Evolutionary conservation across 208 protist genomes (phyloP).

Genomic region (Acanthamoeba healyi): DNA sequence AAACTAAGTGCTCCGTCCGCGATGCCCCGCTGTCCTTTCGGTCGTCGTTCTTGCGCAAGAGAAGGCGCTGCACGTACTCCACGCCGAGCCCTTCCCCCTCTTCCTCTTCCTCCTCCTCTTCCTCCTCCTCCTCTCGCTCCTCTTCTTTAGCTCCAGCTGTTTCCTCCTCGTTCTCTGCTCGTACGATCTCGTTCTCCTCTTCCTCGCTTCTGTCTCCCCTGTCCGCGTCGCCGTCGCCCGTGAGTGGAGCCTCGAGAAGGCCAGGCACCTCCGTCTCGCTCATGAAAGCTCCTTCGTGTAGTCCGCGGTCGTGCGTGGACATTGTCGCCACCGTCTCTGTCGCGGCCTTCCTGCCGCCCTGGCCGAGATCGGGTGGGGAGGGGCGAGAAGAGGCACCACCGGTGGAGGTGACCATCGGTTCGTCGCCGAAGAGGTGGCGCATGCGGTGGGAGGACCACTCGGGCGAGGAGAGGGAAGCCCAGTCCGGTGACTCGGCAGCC

Average conservation of each 20-base stretch:
- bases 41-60: not conserved
- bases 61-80: not conserved
- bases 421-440: not conserved
- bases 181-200: no score
- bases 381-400: not conserved
- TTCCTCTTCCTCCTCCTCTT: not conserved
- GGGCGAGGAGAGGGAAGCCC: not conserved
- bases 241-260: no score
- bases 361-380: not conserved
- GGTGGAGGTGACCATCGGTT: not conserved
- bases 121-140: not conserved
- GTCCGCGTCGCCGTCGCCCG: no score
- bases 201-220: no score
- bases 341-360: not conserved
- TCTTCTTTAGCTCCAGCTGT: not conserved
- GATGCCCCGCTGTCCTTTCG: not conserved
- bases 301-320: no score
- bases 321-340: no score
- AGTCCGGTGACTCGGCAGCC: not conserved
- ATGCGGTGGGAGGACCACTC: not conserved
- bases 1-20: not conserved
- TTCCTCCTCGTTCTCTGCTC: not conserved
- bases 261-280: no score
- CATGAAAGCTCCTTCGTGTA: no score
- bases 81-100: not conserved